These are phyloP conservation scores for Apiotrichum siamense DNA, from an alignment of 1,284 basidiomycete genomes.

Conservation along the genomic window DNA sequence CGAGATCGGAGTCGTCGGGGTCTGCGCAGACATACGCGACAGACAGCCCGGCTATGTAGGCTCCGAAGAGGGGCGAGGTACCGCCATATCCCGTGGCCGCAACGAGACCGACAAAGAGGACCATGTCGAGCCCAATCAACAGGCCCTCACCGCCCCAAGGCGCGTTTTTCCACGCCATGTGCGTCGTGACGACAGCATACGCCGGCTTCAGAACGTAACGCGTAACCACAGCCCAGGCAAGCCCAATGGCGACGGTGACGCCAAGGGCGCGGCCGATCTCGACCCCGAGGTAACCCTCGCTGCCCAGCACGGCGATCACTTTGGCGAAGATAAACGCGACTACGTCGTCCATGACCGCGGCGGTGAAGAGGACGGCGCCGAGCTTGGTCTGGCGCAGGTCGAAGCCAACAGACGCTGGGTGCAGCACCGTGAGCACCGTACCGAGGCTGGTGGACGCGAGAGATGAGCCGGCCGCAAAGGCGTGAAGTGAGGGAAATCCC, in stretches of 20 bases:
- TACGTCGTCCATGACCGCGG: conserved; percentile 56
- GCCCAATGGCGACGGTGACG: conserved; percentile 22
- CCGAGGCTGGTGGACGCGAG: conserved; percentile 55
- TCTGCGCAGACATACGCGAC: conserved; percentile 30
- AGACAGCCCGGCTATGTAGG: conserved; percentile 49
- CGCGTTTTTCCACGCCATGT: conserved; percentile 5
- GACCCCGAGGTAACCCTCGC: conserved; percentile 18
- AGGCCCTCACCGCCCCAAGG: conserved; percentile 10
- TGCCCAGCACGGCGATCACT: conserved; percentile 47
- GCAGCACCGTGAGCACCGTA: conserved; percentile 54
- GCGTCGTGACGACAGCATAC: conserved; percentile 6
- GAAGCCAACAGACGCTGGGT: conserved; percentile 21
- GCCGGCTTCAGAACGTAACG: conserved; percentile 17
- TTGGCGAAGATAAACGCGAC: conserved; percentile 54
- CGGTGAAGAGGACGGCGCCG: conserved; percentile 53
- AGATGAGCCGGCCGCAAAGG: conserved; percentile 54
- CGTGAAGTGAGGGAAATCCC: conserved; percentile 46
- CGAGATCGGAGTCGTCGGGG: not conserved
- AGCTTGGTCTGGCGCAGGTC: conserved; percentile 50
- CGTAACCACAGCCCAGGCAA: conserved; percentile 16
- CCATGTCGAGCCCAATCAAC: conserved; percentile 33
- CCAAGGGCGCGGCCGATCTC: conserved; percentile 30
- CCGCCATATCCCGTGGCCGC: conserved; percentile 40
- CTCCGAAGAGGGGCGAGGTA: conserved; percentile 50
- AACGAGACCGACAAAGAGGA: conserved; percentile 33